Evolutionary conservation across 331 rosid genomes (phyloP).

Genomic region (Malus hybrid): DNA sequence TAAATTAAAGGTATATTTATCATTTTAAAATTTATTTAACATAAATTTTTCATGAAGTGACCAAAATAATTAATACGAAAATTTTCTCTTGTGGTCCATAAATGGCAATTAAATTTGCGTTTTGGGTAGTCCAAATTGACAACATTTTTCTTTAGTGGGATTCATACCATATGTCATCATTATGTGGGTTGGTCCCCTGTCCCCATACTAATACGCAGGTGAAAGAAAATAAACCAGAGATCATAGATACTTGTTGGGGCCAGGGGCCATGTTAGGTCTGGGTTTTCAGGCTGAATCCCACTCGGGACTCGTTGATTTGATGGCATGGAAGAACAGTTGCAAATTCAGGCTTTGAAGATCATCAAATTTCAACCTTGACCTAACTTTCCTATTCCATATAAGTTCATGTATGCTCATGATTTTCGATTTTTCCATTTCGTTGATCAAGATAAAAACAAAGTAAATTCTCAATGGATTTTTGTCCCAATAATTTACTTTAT

Average conservation of each 20-base stretch:
- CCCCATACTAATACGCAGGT: too few relatives aligned
- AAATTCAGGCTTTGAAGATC: background rate
- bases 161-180: background rate
- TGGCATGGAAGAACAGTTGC: background rate
- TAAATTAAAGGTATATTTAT: too few relatives aligned
- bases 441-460: background rate
- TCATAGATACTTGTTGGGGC: too few relatives aligned
- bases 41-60: too few relatives aligned
- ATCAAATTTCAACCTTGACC: slow-evolving; percentile 8
- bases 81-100: background rate
- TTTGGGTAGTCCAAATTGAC: background rate
- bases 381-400: slow-evolving; percentile 19
- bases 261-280: too few relatives aligned
- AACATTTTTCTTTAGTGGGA: background rate
- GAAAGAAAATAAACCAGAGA: too few relatives aligned
- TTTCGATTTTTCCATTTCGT: background rate
- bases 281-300: background rate
- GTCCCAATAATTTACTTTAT: background rate
- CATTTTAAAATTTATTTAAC: too few relatives aligned
- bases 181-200: too few relatives aligned
- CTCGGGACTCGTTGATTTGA: background rate
- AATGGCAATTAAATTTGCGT: background rate
- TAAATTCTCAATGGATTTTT: background rate
- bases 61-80: too few relatives aligned
- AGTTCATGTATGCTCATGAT: background rate